phyloP scores from a whole-genome alignment of 2,329 filamentous ascomycete species.

The Diaporthe sp. region DNA sequence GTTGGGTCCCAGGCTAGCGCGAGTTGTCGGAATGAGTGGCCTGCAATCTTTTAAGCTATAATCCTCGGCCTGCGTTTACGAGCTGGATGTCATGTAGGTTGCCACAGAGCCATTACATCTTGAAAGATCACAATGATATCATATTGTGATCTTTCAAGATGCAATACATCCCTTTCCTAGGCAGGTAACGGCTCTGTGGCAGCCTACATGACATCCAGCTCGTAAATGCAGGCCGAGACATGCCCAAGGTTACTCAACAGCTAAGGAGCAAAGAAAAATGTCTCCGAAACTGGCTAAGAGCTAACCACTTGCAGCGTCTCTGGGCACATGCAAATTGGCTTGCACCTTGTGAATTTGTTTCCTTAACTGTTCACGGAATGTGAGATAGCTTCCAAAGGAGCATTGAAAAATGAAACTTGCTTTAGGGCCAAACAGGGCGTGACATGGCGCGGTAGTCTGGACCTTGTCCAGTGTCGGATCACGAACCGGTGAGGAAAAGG shows the following conservation, averaged over 20 bases:
- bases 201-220: background rate
- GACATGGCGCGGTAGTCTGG: background rate
- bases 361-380: background rate
- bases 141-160: background rate
- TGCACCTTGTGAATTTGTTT: background rate
- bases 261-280: background rate
- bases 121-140: background rate
- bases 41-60: background rate
- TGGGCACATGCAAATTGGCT: background rate
- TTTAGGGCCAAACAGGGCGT: background rate
- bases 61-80: background rate
- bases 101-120: background rate
- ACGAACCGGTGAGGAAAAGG: constrained; percentile 20
- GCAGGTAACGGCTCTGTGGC: background rate
- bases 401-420: background rate
- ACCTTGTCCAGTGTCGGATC: constrained; percentile 14
- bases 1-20: background rate
- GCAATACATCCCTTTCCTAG: background rate
- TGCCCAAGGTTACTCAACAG: background rate
- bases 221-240: background rate
- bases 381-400: background rate
- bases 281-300: background rate
- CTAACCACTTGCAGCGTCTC: background rate
- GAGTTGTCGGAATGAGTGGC: background rate
- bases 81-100: background rate